phyloP scores from a whole-genome alignment of 805 yeast species.

The Starmerella cellae region DNA sequence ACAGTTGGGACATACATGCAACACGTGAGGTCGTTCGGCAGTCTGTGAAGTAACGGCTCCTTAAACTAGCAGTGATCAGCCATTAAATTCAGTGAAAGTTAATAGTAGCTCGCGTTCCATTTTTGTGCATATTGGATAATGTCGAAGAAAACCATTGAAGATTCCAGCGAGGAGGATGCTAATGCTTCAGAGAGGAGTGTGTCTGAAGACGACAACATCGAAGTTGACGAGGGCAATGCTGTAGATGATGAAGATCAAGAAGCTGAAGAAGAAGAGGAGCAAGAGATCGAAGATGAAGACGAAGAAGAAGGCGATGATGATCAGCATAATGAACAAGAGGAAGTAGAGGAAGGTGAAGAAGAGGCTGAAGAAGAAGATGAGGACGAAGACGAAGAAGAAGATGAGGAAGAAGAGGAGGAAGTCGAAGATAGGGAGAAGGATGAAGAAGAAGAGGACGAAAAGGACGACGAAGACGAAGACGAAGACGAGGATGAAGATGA shows the following conservation, averaged over 20 bases:
- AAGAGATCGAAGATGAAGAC: neutral
- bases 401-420: too few relatives aligned
- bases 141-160: slow-evolving; percentile 11
- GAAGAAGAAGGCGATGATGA: slow-evolving; percentile 1
- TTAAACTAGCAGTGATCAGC: too few relatives aligned
- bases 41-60: too few relatives aligned
- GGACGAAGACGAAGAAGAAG: too few relatives aligned
- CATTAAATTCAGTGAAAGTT: too few relatives aligned
- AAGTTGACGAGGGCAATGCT: neutral
- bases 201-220: neutral
- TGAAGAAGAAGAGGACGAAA: neutral
- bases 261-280: slow-evolving; percentile 1
- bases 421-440: too few relatives aligned
- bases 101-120: too few relatives aligned
- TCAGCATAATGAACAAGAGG: neutral
- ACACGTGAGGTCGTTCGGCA: too few relatives aligned
- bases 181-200: neutral
- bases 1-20: too few relatives aligned
- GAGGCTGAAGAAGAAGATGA: too few relatives aligned
- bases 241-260: neutral
- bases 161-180: slow-evolving; percentile 15
- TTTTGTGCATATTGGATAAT: too few relatives aligned
- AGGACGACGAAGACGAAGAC: slow-evolving; percentile 2
- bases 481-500: neutral
- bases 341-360: neutral